These are phyloP conservation scores for Phyllosticta capitalensis DNA, from an alignment of 2,329 filamentous ascomycete genomes.

Conservation along the genomic window DNA sequence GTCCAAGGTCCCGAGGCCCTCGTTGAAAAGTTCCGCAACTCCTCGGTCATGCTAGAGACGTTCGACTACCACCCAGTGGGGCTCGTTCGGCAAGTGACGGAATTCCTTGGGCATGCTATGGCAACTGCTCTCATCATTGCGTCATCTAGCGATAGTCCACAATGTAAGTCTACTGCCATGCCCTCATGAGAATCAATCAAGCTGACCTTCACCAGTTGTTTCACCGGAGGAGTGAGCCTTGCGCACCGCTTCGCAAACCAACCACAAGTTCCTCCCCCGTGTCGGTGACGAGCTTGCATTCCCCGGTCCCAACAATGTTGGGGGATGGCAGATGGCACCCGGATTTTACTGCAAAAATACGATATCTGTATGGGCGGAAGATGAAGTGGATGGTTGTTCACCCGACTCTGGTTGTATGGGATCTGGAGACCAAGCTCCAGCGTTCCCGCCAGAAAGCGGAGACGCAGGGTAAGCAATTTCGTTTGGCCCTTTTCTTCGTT, in stretches of 20 bases:
- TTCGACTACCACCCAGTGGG: slow-evolving; percentile 71
- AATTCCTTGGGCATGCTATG: too few relatives aligned
- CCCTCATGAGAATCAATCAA: background rate
- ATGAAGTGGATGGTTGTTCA: too few relatives aligned
- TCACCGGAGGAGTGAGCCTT: slow-evolving; percentile 37
- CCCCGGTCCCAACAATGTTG: slow-evolving; percentile 71
- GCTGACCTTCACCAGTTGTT: slow-evolving; percentile 28
- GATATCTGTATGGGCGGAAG: too few relatives aligned
- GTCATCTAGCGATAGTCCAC: too few relatives aligned
- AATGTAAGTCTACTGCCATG: too few relatives aligned
- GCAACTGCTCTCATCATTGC: too few relatives aligned
- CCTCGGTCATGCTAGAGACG: slow-evolving; percentile 85
- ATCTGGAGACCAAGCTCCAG: slow-evolving; percentile 77
- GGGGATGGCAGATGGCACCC: too few relatives aligned
- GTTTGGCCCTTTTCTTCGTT: background rate
- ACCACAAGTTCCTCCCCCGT: slow-evolving; percentile 28
- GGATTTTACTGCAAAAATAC: too few relatives aligned
- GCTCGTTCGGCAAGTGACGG: too few relatives aligned
- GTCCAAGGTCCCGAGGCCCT: slow-evolving; percentile 89
- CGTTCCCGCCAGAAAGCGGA: slow-evolving; percentile 73
- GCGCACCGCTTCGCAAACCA: slow-evolving; percentile 25
- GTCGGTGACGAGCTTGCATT: slow-evolving; percentile 68
- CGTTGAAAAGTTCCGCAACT: slow-evolving; percentile 93
- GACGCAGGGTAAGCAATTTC: slow-evolving; percentile 24
- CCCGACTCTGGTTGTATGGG: too few relatives aligned